Conservation (phyloP, 257 asterid genomes). For the Scutellaria galericulata region DNA sequence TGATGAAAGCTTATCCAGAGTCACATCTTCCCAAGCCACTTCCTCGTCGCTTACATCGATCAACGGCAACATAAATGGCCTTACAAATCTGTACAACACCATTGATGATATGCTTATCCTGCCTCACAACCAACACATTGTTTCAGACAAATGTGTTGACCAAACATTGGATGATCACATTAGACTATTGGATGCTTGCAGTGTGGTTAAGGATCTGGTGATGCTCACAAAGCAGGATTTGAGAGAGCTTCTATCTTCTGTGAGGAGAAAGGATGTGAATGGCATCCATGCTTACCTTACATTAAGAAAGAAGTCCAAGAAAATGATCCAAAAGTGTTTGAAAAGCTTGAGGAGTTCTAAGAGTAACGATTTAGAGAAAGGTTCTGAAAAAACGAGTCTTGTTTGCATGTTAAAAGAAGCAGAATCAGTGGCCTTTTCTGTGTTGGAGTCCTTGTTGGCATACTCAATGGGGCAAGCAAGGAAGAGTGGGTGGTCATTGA, state of each 20-base stretch:
- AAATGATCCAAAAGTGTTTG: slow-evolving; percentile 40
- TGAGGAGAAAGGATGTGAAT: slow-evolving; percentile 40
- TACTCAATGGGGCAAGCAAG: slow-evolving; percentile 30
- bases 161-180: slow-evolving; percentile 42
- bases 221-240: slow-evolving; percentile 28
- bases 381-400: neutral
- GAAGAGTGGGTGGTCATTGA: slow-evolving; percentile 38
- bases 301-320: slow-evolving; percentile 36
- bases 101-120: slow-evolving; percentile 40
- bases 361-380: slow-evolving; percentile 8
- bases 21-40: slow-evolving; percentile 37
- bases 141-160: slow-evolving; percentile 38
- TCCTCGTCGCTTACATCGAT: slow-evolving; percentile 39
- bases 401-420: slow-evolving; percentile 36
- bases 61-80: slow-evolving; percentile 29
- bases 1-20: slow-evolving; percentile 33
- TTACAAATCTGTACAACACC: slow-evolving; percentile 37
- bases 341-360: slow-evolving; percentile 31
- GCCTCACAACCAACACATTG: slow-evolving; percentile 34
- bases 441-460: slow-evolving; percentile 41
- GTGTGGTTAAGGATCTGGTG: slow-evolving; percentile 38
- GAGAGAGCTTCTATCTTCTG: slow-evolving; percentile 41
- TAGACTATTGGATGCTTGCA: slow-evolving; percentile 44
- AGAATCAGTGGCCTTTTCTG: slow-evolving; percentile 33
- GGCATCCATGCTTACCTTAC: slow-evolving; percentile 26